These are phyloP conservation scores for Euryodendron excelsum DNA, from an alignment of 148 eudicot genomes.

Conservation along the genomic window DNA sequence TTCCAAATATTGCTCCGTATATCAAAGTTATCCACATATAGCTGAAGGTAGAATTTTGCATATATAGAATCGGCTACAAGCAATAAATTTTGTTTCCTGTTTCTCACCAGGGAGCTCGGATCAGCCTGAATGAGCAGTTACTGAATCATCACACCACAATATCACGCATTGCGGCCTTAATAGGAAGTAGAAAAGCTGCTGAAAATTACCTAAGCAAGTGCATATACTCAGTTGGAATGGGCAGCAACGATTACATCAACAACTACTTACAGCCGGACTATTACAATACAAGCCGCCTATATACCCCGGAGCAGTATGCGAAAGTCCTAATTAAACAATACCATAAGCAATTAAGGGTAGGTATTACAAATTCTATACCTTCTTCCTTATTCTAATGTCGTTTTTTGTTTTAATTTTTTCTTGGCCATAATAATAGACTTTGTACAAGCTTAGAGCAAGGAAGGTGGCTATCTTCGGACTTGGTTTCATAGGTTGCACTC, in stretches of 20 bases:
- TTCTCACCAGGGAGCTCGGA: not conserved
- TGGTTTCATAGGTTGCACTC: slow-evolving; percentile 54
- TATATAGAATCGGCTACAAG: no score
- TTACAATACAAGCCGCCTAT: slow-evolving; percentile 19
- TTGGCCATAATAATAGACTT: slow-evolving; percentile 18
- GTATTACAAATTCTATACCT: not conserved
- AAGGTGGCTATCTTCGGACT: slow-evolving; percentile 52
- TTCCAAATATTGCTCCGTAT: no score
- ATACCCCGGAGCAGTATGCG: not conserved
- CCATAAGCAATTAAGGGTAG: slow-evolving; percentile 27
- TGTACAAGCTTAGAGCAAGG: slow-evolving; percentile 49
- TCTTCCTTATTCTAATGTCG: not conserved
- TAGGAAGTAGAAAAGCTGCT: slow-evolving; percentile 18
- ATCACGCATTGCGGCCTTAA: slow-evolving; percentile 2
- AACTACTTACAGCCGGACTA: slow-evolving; percentile 37
- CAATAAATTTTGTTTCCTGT: no score
- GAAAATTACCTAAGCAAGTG: slow-evolving; percentile 35
- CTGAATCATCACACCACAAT: slow-evolving; percentile 28
- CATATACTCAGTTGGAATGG: slow-evolving; percentile 44
- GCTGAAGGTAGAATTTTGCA: no score
- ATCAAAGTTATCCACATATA: no score
- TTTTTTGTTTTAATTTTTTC: not conserved
- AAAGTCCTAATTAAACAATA: slow-evolving; percentile 20
- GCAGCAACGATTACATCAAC: slow-evolving; percentile 61
- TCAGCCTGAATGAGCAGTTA: slow-evolving; percentile 40